Evolutionary conservation across 2,329 filamentous ascomycete species (phyloP), one percentile per base, ranked within the genome.

Genomic region (Penicillium polonicum): DNA sequence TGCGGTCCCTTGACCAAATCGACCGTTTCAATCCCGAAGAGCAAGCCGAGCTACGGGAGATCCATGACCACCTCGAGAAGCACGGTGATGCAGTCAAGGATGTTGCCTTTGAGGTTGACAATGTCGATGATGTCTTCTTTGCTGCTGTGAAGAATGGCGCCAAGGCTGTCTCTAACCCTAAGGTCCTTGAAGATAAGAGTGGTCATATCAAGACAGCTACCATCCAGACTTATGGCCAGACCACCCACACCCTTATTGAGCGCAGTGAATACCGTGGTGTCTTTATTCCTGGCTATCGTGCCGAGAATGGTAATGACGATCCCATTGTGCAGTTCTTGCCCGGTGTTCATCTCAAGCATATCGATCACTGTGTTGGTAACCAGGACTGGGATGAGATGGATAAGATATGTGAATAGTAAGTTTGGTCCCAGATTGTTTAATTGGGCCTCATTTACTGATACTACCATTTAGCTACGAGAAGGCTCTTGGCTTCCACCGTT

Each of bases 321-420:
- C 78, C 81, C 0, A 70, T 83, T 15, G 38, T 70, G 4, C 67
- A 70, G 50, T 66, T 75, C 51, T 78, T 91, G 23, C 91, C 92
- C 0, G 68, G 78, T 0, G 84, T 96, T 15, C 74, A 80, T 10
- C 83, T 96, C 54, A 83, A 84, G 60, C 86, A 86, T 65, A 92
- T 97, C 77, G 93, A 97, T 78, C 93, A 97, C 82, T 97, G 93
- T 76, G 93, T 97, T 67, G 93, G 93, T 65, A 97, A 97, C 81
- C 92, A 97, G 80, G 89, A 91, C 76, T 97, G 93, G 93, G 83
- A 92, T 75, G 88, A 92, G 75, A 96, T 97, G 84, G 83, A 87
- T 56, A 78, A 79, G 48, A 78, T 82, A 23, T 88, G 85, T 70
- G 80, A 82, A 58, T 87, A 85, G 79, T 81, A 72, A 62, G 78